Evolutionary conservation across 371 early-diverging fungal genomes (phyloP).

Genomic region (Mortierella sp.): DNA sequence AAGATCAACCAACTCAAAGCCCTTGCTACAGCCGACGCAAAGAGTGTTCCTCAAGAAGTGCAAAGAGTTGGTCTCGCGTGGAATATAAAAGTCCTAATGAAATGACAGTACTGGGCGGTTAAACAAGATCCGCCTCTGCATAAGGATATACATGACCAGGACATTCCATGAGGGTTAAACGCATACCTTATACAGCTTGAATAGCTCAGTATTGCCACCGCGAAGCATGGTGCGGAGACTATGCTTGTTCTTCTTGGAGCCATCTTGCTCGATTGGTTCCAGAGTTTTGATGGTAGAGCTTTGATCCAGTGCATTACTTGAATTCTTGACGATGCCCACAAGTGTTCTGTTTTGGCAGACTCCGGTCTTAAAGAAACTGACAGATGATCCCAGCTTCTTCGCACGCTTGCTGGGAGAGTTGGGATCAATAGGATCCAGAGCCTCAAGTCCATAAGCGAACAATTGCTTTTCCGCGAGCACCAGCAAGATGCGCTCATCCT

Average conservation of each 20-base stretch:
- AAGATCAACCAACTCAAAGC: conserved; percentile 93
- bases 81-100: conserved; percentile 87
- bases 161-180: neutral
- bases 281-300: conserved; percentile 79
- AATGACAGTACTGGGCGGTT: neutral
- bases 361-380: conserved; percentile 88
- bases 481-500: conserved; percentile 76
- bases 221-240: conserved; percentile 59
- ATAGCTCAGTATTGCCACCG: conserved; percentile 61
- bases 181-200: conserved; percentile 72
- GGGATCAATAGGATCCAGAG: conserved; percentile 61
- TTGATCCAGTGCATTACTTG: conserved; percentile 63
- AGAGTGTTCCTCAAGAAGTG: conserved; percentile 85
- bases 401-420: conserved; percentile 59
- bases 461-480: conserved; percentile 87
- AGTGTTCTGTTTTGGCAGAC: conserved; percentile 74
- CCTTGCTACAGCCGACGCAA: conserved; percentile 87
- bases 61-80: conserved; percentile 81
- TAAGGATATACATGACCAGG: neutral
- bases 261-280: conserved; percentile 71
- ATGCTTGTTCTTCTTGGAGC: conserved; percentile 64
- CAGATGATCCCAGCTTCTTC: conserved; percentile 79
- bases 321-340: conserved; percentile 77
- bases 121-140: neutral
- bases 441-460: conserved; percentile 79